Base-by-base conservation (phyloP, 345 rosid genomes). In the Camelina laxa region DNA sequence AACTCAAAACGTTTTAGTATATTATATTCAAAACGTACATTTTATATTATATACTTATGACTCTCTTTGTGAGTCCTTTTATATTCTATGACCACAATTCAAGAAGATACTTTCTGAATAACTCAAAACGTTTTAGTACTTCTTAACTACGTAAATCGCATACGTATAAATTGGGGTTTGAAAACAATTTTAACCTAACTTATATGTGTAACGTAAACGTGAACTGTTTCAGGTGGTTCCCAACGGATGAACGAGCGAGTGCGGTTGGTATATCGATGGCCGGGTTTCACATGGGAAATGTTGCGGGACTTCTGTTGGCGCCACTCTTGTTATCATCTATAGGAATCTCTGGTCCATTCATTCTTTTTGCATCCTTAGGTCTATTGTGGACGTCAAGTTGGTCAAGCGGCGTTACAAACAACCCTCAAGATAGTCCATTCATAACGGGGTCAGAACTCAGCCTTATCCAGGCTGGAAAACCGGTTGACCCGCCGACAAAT, bases 271-370 rank as follows among this genome's bases (percentile, higher is more conserved):
- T 94, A 55, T 90, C 95, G 0, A 94, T 94, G 98, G 98, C 88
- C 4, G 98, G 98, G 60, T 94, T 94, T 82, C 98, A 94, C 85
- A 87, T 91, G 2, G 98, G 98, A 45, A 94, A 91, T 36, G 97
- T 94, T 0, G 76, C 76, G n/a, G 98, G 98, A 58, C 72, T 94
- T 44, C 27, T 94, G 59, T 75, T 91, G 62, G 85, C 98, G 55
- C 98, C 98, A 5, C 66, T 91, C 38, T 80, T 91, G 98, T 60
- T 90, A 65, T 80, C 97, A 62, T 81, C 92, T 0, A 48, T 82
- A 9, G 96, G 96, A 38, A 77, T 94, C 49, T 79, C 87, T 63
- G 92, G 96, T 42, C 97, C 99, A 42, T 95, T 90, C 73, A 47
- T 88, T 66, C 83, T 95, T 73, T 91, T 95, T 82, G 82, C 97